Percentiles rank a stretch among this genome's conserved stretches.
These are phyloP conservation scores for Bryum argenteum DNA, from an alignment of 225 moss, liverwort and hornwort species.

Conservation along the genomic window DNA sequence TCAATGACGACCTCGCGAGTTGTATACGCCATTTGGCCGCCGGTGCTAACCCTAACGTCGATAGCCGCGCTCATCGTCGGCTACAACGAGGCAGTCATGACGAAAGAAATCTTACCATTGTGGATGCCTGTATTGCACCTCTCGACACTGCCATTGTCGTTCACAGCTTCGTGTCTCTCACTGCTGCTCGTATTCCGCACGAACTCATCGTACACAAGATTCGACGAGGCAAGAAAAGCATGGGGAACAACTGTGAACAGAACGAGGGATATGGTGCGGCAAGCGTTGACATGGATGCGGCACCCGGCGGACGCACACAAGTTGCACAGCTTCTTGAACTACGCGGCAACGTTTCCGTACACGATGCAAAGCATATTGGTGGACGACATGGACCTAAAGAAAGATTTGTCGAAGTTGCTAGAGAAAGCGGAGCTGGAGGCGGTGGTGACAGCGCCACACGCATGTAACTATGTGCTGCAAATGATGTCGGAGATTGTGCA, in stretches of 20 bases:
- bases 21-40: constrained; percentile 53
- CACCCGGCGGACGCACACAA: constrained; percentile 48
- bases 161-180: constrained; percentile 67
- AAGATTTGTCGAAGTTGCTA: constrained; percentile 32
- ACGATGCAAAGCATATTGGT: constrained; percentile 50
- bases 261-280: constrained; percentile 61
- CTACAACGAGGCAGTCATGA: constrained; percentile 56
- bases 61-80: constrained; percentile 46
- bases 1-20: constrained; percentile 66
- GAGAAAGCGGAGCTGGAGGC: constrained; percentile 50
- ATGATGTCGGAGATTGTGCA: constrained; percentile 69
- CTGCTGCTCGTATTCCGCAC: constrained; percentile 75
- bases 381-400: constrained; percentile 28
- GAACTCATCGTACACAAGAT: constrained; percentile 71
- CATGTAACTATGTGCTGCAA: constrained; percentile 70
- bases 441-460: constrained; percentile 48
- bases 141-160: constrained; percentile 62
- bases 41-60: constrained; percentile 55
- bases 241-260: constrained; percentile 63
- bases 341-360: constrained; percentile 52
- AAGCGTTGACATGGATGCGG: constrained; percentile 66
- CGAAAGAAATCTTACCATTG: constrained; percentile 35
- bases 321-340: constrained; percentile 49
- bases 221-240: constrained; percentile 71
- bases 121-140: constrained; percentile 72